phyloP scores from a whole-genome alignment of 148 eudicot species.

The Gaultheria prostrata region DNA sequence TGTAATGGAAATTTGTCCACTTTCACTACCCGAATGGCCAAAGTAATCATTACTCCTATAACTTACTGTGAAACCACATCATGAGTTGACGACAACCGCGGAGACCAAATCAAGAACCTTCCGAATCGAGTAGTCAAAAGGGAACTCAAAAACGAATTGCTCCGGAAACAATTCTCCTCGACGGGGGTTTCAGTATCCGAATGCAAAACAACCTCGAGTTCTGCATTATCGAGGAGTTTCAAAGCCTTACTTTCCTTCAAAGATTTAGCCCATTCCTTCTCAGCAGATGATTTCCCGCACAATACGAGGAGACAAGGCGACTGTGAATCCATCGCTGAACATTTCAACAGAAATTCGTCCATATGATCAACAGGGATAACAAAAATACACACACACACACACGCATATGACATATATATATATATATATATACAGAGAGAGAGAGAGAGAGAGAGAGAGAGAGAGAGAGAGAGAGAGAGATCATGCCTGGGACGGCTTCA shows the following conservation, averaged over 20 bases:
- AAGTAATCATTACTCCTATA: neutral
- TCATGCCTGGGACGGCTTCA: neutral
- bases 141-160: slow-evolving; percentile 36
- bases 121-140: slow-evolving; percentile 66
- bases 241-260: slow-evolving; percentile 35
- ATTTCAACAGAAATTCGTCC: neutral
- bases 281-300: slow-evolving; percentile 60
- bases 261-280: slow-evolving; percentile 45
- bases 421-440: neutral
- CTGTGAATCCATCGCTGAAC: slow-evolving; percentile 50
- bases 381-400: no score
- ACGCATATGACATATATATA: neutral
- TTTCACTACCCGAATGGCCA: neutral
- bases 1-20: neutral
- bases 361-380: neutral
- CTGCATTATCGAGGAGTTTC: slow-evolving; percentile 46
- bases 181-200: slow-evolving; percentile 35
- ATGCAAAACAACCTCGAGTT: slow-evolving; percentile 33
- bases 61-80: slow-evolving; percentile 74
- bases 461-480: neutral
- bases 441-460: neutral
- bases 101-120: slow-evolving; percentile 68
- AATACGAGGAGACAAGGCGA: slow-evolving; percentile 32
- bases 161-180: slow-evolving; percentile 35
- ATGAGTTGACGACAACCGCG: slow-evolving; percentile 68